These are phyloP conservation scores for Hygrophoropsis aurantiaca DNA, from an alignment of 768 basidiomycete genomes.

Conservation along the genomic window DNA sequence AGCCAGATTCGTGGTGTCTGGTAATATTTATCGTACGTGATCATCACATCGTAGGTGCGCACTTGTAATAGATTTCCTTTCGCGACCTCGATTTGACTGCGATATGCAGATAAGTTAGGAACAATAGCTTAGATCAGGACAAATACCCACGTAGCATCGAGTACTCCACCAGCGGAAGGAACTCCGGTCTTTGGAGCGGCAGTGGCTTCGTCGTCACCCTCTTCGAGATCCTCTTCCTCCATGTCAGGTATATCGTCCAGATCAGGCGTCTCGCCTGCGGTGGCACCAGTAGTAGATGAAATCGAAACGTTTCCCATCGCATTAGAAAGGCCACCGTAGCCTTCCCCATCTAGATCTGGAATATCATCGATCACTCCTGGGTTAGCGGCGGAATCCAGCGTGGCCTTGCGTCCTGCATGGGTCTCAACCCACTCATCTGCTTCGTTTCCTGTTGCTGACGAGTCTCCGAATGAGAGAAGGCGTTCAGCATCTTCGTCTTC, in stretches of 20 bases:
- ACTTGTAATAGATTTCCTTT: slow-evolving; percentile 90
- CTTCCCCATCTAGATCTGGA: slow-evolving; percentile 73
- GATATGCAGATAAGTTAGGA: slow-evolving; percentile 6
- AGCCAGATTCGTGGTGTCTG: slow-evolving; percentile 98
- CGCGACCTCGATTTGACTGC: slow-evolving; percentile 61
- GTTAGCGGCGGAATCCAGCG: slow-evolving; percentile 53
- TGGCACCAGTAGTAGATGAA: slow-evolving; percentile 31
- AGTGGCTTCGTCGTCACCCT: slow-evolving; percentile 85
- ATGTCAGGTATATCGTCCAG: slow-evolving; percentile 98
- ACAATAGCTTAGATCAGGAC: neutral
- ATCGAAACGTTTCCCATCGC: slow-evolving; percentile 49
- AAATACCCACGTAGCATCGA: slow-evolving; percentile 50
- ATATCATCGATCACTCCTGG: slow-evolving; percentile 79
- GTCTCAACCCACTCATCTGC: slow-evolving; percentile 99
- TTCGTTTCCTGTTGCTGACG: slow-evolving; percentile 48
- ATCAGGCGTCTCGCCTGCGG: slow-evolving; percentile 71
- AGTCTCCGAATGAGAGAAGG: slow-evolving; percentile 78
- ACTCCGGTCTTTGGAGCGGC: slow-evolving; percentile 51
- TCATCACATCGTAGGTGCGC: slow-evolving; percentile 98
- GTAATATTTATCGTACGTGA: slow-evolving; percentile 99
- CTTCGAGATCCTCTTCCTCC: slow-evolving; percentile 92
- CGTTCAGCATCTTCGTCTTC: slow-evolving; percentile 97
- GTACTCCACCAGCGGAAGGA: slow-evolving; percentile 31
- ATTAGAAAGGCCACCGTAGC: slow-evolving; percentile 41
- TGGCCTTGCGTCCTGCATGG: slow-evolving; percentile 74